Conservation (phyloP, 2,329 filamentous ascomycete species). For the Zopfia rhizophila region DNA sequence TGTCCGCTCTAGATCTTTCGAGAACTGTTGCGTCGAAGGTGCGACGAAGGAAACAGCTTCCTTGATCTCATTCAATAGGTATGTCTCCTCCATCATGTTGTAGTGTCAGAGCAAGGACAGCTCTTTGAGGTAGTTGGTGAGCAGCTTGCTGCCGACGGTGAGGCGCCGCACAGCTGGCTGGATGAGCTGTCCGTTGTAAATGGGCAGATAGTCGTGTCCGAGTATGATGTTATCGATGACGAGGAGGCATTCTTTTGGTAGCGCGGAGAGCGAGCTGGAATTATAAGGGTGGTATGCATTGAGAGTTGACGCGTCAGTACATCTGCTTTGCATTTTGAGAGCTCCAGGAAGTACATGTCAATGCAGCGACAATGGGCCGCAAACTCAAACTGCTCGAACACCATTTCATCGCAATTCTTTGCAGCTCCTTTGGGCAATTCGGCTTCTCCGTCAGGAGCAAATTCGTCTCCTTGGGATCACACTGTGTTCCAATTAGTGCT, state of each 20-base stretch:
- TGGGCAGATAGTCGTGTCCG: slow-evolving; percentile 87
- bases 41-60: slow-evolving; percentile 88
- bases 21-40: slow-evolving; percentile 69
- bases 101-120: slow-evolving; percentile 91
- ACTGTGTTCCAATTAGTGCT: slow-evolving; percentile 51
- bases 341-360: slow-evolving; percentile 64
- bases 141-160: slow-evolving; percentile 89
- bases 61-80: slow-evolving; percentile 96
- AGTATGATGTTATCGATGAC: slow-evolving; percentile 93
- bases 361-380: slow-evolving; percentile 82
- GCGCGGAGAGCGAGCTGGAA: slow-evolving; percentile 55
- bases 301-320: slow-evolving; percentile 70
- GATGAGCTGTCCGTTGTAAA: slow-evolving; percentile 82
- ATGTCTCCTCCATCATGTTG: slow-evolving; percentile 92
- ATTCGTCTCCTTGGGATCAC: slow-evolving; percentile 83
- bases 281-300: slow-evolving; percentile 76
- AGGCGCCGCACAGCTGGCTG: slow-evolving; percentile 85
- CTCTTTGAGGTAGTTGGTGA: slow-evolving; percentile 93
- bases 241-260: slow-evolving; percentile 82
- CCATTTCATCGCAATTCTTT: slow-evolving; percentile 94
- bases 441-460: slow-evolving; percentile 87
- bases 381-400: slow-evolving; percentile 98
- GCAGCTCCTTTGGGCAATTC: slow-evolving; percentile 81
- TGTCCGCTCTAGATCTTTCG: slow-evolving; percentile 77
- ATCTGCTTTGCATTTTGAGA: slow-evolving; percentile 16